These are phyloP conservation scores for Hamigera avellanea DNA, from an alignment of 495 filamentous ascomycete genomes.

Conservation along the genomic window DNA sequence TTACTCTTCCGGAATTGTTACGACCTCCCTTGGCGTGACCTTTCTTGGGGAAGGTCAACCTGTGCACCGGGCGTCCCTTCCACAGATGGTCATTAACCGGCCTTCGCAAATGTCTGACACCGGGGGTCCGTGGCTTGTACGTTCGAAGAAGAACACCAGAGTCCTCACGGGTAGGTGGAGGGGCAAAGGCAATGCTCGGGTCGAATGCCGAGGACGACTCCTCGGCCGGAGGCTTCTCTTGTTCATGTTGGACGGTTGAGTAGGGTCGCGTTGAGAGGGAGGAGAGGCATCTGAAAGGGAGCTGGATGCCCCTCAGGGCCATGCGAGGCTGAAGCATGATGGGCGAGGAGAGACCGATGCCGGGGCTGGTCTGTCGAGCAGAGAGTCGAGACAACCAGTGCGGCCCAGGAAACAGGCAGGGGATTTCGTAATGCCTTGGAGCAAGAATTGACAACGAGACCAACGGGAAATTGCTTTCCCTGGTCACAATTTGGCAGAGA, in stretches of 20 bases:
- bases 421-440: no score
- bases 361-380: neutral
- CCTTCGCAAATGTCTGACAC: slow-evolving; percentile 78
- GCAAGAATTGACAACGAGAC: no score
- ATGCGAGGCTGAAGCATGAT: slow-evolving; percentile 57
- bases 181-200: slow-evolving; percentile 29
- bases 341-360: slow-evolving; percentile 1
- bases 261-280: slow-evolving; percentile 37
- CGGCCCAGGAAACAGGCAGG: no score
- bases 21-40: slow-evolving; percentile 86
- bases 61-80: slow-evolving; percentile 76
- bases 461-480: no score
- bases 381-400: no score
- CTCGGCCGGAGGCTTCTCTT: slow-evolving; percentile 19
- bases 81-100: slow-evolving; percentile 94
- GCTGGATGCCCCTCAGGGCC: slow-evolving; percentile 37
- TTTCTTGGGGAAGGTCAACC: slow-evolving; percentile 80
- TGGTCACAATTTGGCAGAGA: no score
- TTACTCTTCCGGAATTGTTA: slow-evolving; percentile 75
- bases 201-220: slow-evolving; percentile 23
- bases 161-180: slow-evolving; percentile 30
- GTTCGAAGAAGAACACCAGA: slow-evolving; percentile 47
- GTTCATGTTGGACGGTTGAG: slow-evolving; percentile 38
- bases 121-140: slow-evolving; percentile 92
- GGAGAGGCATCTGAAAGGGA: slow-evolving; percentile 35